Evolutionary conservation across 2,329 filamentous ascomycete species (phyloP).

Genomic region (Beauveria medogensis): DNA sequence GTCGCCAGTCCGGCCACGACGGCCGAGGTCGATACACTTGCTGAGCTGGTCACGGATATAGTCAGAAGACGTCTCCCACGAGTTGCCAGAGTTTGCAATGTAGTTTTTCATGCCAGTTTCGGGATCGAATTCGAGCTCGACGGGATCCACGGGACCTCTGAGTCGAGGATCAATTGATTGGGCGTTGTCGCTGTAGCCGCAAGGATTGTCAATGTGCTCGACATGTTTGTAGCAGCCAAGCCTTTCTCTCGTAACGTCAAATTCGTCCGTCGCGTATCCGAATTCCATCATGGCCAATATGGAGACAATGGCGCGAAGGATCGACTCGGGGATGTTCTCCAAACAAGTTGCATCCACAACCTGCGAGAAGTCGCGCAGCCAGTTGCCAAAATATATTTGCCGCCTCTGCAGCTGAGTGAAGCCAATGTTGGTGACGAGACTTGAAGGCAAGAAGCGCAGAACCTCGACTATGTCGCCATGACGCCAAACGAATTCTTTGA

Average conservation of each 20-base stretch:
- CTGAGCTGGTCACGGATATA: constrained; percentile 65
- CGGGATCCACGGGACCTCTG: constrained; percentile 63
- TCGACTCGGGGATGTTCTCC: constrained; percentile 22
- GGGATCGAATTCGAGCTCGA: constrained; percentile 63
- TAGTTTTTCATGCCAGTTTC: constrained; percentile 92
- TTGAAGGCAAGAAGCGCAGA: constrained; percentile 27
- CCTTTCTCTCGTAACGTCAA: constrained; percentile 69
- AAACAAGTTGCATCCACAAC: constrained; percentile 55
- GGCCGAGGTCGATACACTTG: constrained; percentile 62
- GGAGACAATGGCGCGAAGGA: constrained; percentile 22
- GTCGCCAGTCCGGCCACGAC: constrained; percentile 58
- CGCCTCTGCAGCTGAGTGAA: constrained; percentile 31
- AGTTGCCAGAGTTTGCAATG: constrained; percentile 67
- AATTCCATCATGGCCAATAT: constrained; percentile 25
- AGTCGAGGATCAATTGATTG: constrained; percentile 69
- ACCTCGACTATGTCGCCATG: constrained; percentile 33
- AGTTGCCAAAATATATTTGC: constrained; percentile 29
- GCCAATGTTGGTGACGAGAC: constrained; percentile 29
- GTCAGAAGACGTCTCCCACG: constrained; percentile 78
- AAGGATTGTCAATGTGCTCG: constrained; percentile 63
- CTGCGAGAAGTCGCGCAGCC: constrained; percentile 67
- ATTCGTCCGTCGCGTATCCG: constrained; percentile 68
- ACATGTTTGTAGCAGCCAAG: constrained; percentile 71
- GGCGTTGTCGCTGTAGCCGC: constrained; percentile 66
- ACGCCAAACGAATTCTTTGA: constrained; percentile 33